phyloP scores from a whole-genome alignment of 2,329 filamentous ascomycete genomes.

The Apiospora sp. region DNA sequence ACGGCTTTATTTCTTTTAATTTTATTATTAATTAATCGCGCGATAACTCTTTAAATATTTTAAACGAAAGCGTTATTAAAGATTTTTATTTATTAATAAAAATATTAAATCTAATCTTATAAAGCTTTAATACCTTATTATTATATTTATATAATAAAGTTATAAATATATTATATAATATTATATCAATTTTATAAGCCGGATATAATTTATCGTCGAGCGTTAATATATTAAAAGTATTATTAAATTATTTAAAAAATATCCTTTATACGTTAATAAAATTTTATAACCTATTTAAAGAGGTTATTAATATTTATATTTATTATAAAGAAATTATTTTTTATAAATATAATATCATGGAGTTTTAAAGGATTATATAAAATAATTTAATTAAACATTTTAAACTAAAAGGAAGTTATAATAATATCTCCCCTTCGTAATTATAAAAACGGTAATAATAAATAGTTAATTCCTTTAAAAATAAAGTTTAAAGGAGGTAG shows the following conservation, averaged over 20 bases:
- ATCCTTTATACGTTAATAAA: background rate
- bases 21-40: background rate
- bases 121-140: background rate
- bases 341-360: background rate
- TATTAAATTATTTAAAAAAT: background rate
- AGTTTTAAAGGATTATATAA: background rate
- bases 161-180: background rate
- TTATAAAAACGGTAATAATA: background rate
- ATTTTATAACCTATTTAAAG: background rate
- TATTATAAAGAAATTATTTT: background rate
- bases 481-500: background rate
- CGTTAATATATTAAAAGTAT: background rate
- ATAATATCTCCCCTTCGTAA: background rate
- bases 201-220: background rate
- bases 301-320: background rate
- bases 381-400: background rate
- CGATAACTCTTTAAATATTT: background rate
- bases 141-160: background rate
- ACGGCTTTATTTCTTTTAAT: background rate
- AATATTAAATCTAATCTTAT: background rate
- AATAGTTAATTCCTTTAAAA: background rate
- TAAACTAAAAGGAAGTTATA: background rate
- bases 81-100: background rate
- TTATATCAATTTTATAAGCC: background rate
- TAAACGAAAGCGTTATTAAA: background rate